Percentiles rank a stretch among this genome's conserved stretches.
phyloP scores from a whole-genome alignment of 371 early-diverging fungal species.

The Rhizomucor pusillus region DNA sequence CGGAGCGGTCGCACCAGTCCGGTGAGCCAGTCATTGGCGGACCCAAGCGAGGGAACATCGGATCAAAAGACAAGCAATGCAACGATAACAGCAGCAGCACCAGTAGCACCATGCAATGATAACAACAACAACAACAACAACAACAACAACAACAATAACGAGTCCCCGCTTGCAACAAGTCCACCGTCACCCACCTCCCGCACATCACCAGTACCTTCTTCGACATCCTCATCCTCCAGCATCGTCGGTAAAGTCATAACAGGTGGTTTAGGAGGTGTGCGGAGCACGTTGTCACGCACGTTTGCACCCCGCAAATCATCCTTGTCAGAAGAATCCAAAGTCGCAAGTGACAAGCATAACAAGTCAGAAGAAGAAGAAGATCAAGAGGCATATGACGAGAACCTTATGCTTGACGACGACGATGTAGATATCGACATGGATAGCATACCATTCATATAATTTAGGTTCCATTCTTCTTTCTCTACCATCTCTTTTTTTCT shows the following conservation, averaged over 20 bases:
- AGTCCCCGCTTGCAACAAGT: background rate
- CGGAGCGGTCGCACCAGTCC: background rate
- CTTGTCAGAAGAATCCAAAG: background rate
- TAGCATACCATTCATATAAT: conserved; percentile 48
- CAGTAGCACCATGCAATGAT: background rate
- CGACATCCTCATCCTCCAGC: conserved; percentile 5
- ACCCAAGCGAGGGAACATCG: background rate
- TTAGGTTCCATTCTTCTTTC: background rate
- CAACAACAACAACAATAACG: too few relatives aligned
- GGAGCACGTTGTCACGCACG: conserved; percentile 23
- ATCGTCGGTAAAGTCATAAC: conserved; percentile 3
- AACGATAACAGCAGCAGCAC: background rate
- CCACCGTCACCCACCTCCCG: background rate
- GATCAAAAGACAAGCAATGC: background rate
- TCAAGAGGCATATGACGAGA: conserved; percentile 14
- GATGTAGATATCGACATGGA: conserved; percentile 56
- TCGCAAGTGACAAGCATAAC: background rate
- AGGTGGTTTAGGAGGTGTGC: conserved; percentile 1
- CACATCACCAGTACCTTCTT: background rate
- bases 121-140: too few relatives aligned
- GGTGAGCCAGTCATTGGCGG: background rate
- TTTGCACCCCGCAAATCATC: conserved; percentile 10
- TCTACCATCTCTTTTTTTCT: too few relatives aligned
- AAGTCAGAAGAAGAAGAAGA: background rate
- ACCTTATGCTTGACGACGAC: conserved; percentile 27